Evolutionary conservation across 78 protist genomes (phyloP), one percentile per base, ranked within the genome.

Genomic region (Dictyostelium firmibasis): DNA sequence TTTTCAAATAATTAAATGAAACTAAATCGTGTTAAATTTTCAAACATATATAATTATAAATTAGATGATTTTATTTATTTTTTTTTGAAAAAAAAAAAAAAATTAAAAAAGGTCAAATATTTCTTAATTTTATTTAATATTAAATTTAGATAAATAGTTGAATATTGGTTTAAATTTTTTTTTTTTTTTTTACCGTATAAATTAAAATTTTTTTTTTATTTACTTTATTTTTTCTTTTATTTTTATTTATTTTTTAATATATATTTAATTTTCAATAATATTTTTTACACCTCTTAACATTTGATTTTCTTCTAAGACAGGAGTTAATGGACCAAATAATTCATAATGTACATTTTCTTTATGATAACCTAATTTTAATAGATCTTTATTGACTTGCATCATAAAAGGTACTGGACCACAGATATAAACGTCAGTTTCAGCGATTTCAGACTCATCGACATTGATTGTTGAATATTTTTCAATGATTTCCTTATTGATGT

Each of bases 281-380:
- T 57, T 57, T 57, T 57, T 57, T 57, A 57, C 67, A 67, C 75
- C 33, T 67, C 33, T 67, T 27, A 67, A 38, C 47, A 35, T 38
- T n/a, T 35, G 75, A 67, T 67, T 67, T 67, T n/a, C 47, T 20
- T 38, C 38, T 11, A 35, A n/a, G 7, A 77, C 35, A n/a, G 47
- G 47, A 41, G 72, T 18, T 18, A 81, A 81, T 86, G 92, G 92
- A 86, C 92, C 92, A 86, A 86, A 86, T 85, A 86, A 14, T 76
- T 86, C 92, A 53, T 86, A 86, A 75, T 76, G 70, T 20, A 86
- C 36, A 29, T 57, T 86, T 27, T 77, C 81, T 16, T 29, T 36
- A n/a, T 25, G 38, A 14, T 33, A 53, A 86, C 84, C 84, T 27
- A 67, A 57, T 8, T 27, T 11, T 14, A 27, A 14, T 33, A 72